These are phyloP conservation scores for Rhododendron williamsianum DNA, from an alignment of 148 eudicot species.

Conservation along the genomic window DNA sequence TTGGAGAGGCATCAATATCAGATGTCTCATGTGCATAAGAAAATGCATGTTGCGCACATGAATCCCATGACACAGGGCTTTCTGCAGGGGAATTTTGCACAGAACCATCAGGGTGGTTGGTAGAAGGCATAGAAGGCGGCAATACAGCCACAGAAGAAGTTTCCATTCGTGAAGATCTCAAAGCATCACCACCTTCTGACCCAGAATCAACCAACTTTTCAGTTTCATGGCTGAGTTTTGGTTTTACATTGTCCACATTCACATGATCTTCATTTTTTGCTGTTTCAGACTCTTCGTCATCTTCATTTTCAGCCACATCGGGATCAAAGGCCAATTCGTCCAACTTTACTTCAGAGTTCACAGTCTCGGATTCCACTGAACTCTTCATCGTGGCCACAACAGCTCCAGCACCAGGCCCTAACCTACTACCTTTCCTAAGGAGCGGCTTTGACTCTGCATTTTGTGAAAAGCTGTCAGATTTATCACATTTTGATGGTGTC, in stretches of 20 bases:
- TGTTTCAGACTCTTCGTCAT: slow-evolving; percentile 35
- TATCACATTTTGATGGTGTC: slow-evolving; percentile 30
- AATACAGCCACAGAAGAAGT: slow-evolving; percentile 38
- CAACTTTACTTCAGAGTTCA: slow-evolving; percentile 32
- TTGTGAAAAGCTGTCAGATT: slow-evolving; percentile 6
- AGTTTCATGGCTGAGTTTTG: slow-evolving; percentile 39
- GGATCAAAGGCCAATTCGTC: slow-evolving; percentile 31
- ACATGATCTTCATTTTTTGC: slow-evolving; percentile 25
- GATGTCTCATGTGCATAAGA: slow-evolving; percentile 64
- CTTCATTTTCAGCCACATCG: slow-evolving; percentile 33
- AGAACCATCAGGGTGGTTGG: slow-evolving; percentile 36
- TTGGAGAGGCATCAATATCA: slow-evolving; percentile 64
- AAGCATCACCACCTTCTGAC: slow-evolving; percentile 47
- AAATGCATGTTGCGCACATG: slow-evolving; percentile 49
- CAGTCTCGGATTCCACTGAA: slow-evolving; percentile 28
- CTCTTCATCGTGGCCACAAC: slow-evolving; percentile 36
- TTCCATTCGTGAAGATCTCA: slow-evolving; percentile 38
- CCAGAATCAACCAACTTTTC: slow-evolving; percentile 44
- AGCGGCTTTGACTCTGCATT: background rate
- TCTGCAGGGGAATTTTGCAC: slow-evolving; percentile 54
- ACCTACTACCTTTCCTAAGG: slow-evolving; percentile 18
- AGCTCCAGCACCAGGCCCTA: slow-evolving; percentile 29
- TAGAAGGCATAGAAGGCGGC: slow-evolving; percentile 21
- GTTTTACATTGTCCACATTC: slow-evolving; percentile 34
- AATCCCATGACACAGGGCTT: slow-evolving; percentile 81